Percentiles rank a stretch among this genome's conserved stretches.
Conservation (phyloP, 2,329 filamentous ascomycete species). For the Talaromyces sp. region DNA sequence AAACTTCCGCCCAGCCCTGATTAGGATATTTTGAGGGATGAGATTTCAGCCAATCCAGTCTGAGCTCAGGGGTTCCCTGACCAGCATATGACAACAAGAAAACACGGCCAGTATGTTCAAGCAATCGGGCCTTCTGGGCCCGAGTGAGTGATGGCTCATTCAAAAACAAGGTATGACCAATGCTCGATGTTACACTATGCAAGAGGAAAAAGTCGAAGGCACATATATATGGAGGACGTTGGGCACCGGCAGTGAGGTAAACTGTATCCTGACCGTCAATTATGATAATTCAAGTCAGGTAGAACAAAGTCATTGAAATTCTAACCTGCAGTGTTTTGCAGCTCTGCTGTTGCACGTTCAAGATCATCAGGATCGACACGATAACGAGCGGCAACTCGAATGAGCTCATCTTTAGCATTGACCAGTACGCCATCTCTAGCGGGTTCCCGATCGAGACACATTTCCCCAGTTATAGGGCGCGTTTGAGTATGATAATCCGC, state of each 20-base stretch:
- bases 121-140: slow-evolving; percentile 5
- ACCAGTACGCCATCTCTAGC: not conserved
- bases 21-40: not conserved
- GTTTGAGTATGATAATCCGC: slow-evolving; percentile 2
- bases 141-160: slow-evolving; percentile 4
- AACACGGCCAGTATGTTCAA: slow-evolving; percentile 9
- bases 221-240: slow-evolving; percentile 3
- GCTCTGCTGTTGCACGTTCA: slow-evolving; percentile 6
- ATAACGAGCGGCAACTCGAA: slow-evolving; percentile 2
- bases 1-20: not conserved
- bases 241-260: slow-evolving; percentile 6
- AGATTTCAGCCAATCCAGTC: not conserved
- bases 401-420: not conserved
- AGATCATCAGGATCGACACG: slow-evolving; percentile 6
- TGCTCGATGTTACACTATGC: not conserved
- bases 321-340: slow-evolving; percentile 8
- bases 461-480: not conserved
- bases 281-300: not conserved
- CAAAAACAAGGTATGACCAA: slow-evolving; percentile 3
- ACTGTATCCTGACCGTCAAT: not conserved
- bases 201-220: slow-evolving; percentile 11
- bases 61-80: not conserved
- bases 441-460: not conserved
- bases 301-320: not conserved
- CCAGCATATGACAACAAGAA: slow-evolving; percentile 9